phyloP scores from a whole-genome alignment of 2,329 filamentous ascomycete genomes.

The Metarhizium brunneum region DNA sequence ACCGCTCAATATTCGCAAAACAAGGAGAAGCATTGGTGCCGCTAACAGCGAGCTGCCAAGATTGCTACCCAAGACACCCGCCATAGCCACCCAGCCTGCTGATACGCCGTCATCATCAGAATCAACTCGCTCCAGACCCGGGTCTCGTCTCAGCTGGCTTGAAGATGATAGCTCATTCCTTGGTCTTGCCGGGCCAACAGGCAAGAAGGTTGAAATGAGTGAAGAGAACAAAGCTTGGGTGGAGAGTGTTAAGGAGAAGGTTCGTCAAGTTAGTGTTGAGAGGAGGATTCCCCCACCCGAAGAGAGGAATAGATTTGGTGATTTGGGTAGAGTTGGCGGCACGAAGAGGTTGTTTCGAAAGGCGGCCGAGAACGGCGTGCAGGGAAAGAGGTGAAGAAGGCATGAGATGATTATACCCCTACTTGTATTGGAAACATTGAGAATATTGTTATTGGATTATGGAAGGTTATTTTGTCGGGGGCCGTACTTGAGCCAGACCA shows the following conservation, averaged over 20 bases:
- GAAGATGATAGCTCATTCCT: slow-evolving; percentile 51
- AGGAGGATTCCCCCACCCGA: slow-evolving; percentile 23
- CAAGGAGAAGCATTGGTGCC: slow-evolving; percentile 35
- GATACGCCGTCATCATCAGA: slow-evolving; percentile 35
- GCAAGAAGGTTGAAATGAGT: slow-evolving; percentile 56
- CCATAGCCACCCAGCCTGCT: slow-evolving; percentile 21
- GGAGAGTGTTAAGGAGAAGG: slow-evolving; percentile 73
- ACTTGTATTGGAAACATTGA: neutral
- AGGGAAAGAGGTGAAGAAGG: slow-evolving; percentile 12
- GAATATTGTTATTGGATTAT: neutral
- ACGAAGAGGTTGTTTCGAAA: slow-evolving; percentile 64
- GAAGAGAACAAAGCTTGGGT: slow-evolving; percentile 73
- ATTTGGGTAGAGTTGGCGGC: slow-evolving; percentile 61
- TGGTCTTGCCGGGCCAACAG: slow-evolving; percentile 61
- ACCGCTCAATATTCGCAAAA: slow-evolving; percentile 46
- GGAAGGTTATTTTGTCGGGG: neutral
- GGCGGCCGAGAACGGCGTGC: slow-evolving; percentile 15
- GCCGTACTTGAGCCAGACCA: neutral
- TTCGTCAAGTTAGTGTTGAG: slow-evolving; percentile 59
- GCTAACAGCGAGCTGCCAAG: slow-evolving; percentile 20
- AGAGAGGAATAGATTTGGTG: slow-evolving; percentile 45
- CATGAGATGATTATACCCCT: neutral
- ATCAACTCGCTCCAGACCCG: slow-evolving; percentile 39
- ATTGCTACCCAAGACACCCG: slow-evolving; percentile 33
- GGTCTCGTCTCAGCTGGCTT: slow-evolving; percentile 46